phyloP scores from a whole-genome alignment of 495 filamentous ascomycete species.

The Penicillium simplicissimum region DNA sequence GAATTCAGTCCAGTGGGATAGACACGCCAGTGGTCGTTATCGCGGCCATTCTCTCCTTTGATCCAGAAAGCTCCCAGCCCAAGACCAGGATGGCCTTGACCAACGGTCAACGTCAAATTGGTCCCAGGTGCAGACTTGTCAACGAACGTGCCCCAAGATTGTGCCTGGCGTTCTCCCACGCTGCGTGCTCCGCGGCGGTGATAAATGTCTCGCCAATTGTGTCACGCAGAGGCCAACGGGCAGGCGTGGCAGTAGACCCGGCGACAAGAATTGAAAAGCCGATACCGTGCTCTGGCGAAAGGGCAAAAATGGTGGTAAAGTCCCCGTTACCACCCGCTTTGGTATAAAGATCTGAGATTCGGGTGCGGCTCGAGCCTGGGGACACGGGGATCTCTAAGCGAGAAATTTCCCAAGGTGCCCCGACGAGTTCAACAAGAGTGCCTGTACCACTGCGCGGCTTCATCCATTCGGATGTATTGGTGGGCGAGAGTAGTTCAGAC shows the following conservation, averaged over 20 bases:
- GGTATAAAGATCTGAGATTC: slow-evolving; percentile 19
- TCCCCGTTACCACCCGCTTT: slow-evolving; percentile 18
- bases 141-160: background rate
- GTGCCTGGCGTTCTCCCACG: background rate
- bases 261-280: slow-evolving; percentile 13
- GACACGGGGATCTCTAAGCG: slow-evolving; percentile 12
- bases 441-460: slow-evolving; percentile 35
- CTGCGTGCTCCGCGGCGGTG: background rate
- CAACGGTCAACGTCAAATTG: slow-evolving; percentile 1
- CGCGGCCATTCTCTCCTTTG: background rate
- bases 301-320: slow-evolving; percentile 18
- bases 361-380: slow-evolving; percentile 17
- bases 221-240: slow-evolving; percentile 2
- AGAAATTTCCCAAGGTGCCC: slow-evolving; percentile 15
- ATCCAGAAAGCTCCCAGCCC: slow-evolving; percentile 1
- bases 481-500: slow-evolving; percentile 40
- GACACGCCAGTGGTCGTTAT: background rate
- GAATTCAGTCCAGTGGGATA: slow-evolving; percentile 3
- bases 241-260: background rate
- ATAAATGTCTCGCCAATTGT: background rate
- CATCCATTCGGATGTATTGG: slow-evolving; percentile 39
- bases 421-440: slow-evolving; percentile 15
- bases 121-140: background rate
- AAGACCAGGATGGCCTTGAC: background rate
- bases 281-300: slow-evolving; percentile 21